Percentiles rank a stretch among this genome's conserved stretches.
phyloP scores from a whole-genome alignment of 1,284 basidiomycete species.

The Naganishia sp. region DNA sequence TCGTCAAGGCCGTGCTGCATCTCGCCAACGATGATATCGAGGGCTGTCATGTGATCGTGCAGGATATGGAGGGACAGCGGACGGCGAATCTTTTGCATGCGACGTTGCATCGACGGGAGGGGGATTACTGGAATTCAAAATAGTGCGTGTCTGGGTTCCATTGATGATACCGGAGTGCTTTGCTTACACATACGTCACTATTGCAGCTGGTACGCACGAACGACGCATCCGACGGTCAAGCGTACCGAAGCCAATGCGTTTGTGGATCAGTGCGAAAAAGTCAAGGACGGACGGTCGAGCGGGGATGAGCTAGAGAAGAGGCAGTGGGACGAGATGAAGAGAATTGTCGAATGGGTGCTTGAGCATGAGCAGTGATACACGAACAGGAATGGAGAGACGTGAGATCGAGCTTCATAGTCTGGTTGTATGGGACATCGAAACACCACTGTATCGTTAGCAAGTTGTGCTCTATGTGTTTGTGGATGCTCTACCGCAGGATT shows the following conservation, averaged over 20 bases:
- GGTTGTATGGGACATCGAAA: background rate
- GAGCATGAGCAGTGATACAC: slow-evolving; percentile 35
- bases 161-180: too few species aligned
- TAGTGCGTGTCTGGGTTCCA: slow-evolving; percentile 39
- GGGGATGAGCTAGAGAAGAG: slow-evolving; percentile 35
- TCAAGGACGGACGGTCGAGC: slow-evolving; percentile 13
- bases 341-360: slow-evolving; percentile 47
- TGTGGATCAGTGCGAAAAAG: slow-evolving; percentile 47
- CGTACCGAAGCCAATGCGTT: slow-evolving; percentile 41
- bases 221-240: slow-evolving; percentile 43
- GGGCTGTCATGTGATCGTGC: slow-evolving; percentile 44
- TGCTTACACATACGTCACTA: too few species aligned
- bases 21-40: slow-evolving; percentile 53
- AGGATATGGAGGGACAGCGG: slow-evolving; percentile 25
- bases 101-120: slow-evolving; percentile 50
- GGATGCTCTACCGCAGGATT: too few species aligned
- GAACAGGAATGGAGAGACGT: background rate
- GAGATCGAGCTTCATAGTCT: background rate
- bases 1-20: slow-evolving; percentile 44
- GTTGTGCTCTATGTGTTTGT: too few species aligned
- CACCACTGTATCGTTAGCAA: too few species aligned
- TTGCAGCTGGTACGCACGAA: slow-evolving; percentile 43
- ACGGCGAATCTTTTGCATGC: slow-evolving; percentile 50
- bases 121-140: slow-evolving; percentile 54
- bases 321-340: slow-evolving; percentile 50